Base-by-base conservation (phyloP, 2,329 filamentous ascomycete species). In the Cyphellophora attinorum region DNA sequence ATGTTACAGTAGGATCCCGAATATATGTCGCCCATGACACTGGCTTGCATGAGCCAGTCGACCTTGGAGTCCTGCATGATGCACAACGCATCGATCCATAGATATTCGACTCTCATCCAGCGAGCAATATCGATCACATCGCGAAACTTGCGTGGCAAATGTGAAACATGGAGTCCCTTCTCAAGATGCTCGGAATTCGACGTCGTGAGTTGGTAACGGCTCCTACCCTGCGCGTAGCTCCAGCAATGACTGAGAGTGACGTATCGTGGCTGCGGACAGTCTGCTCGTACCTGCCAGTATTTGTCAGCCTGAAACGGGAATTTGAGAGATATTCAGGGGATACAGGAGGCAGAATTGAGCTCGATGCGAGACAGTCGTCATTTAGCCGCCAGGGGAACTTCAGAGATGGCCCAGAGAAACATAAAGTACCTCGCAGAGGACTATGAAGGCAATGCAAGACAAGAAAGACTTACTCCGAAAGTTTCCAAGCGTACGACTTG, bases 161-260 rank as follows among this genome's bases (percentile, higher is more conserved):
- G 65, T 13, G 60, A 55, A 1, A 65, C 70, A 0, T 84, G 84
- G 2, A 83, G 76, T 14, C 86, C 85, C 54, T 89, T 84, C 21
- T 74, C 72, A 40, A 93, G 60, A 19, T 96, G 80, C 56, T 98
- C 91, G 58, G 96, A 89, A 3, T 79, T 74, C 41, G 45, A 16
- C 38, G 17, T 15, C 33, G 23, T 13, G 37, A 31, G 16, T 19
- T 21, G 31, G 12, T 11, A 25, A 17, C 16, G 15, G 18, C 15
- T 34, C 12, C 18, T 11, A n/a, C 16, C 17, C 11, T 12, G 12
- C 17, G 12, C 12, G 13, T 17, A 12, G 3, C 29, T 25, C 34
- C 34, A 37, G 19, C 34, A 37, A 27, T 37, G 34, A 15, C 29
- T 34, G 18, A 37, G 16, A 16, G 34, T 34, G 6, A 28, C 30